A percentile compares a stretch with the other conserved stretches of the same genome.
phyloP scores from a whole-genome alignment of 768 basidiomycete species.

The Punctularia strigosozonata region DNA sequence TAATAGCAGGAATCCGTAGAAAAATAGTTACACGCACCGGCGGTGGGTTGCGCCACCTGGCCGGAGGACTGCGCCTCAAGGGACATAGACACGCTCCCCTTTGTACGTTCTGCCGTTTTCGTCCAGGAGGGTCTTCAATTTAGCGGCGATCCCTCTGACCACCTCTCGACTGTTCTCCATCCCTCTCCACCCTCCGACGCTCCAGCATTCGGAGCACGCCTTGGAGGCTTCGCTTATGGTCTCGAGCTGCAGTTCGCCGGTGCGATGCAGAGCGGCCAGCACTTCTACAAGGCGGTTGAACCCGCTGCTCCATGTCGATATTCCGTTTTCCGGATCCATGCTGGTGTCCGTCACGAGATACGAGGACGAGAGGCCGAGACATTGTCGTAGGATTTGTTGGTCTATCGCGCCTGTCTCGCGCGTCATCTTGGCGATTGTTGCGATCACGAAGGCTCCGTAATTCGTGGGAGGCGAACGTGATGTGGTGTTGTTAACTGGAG shows the following conservation, averaged over 20 bases:
- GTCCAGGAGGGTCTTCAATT: conserved; percentile 46
- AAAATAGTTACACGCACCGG: no score
- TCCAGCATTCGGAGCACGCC: conserved; percentile 76
- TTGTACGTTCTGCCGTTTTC: conserved; percentile 35
- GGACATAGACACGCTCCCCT: conserved; percentile 24
- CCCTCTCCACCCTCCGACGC: conserved; percentile 55
- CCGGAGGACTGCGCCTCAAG: no score
- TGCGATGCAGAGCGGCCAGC: conserved; percentile 54
- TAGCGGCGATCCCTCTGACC: conserved; percentile 47
- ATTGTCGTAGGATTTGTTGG: conserved; percentile 50
- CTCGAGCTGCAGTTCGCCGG: conserved; percentile 61
- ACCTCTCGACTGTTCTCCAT: conserved; percentile 52
- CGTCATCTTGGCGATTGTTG: conserved; percentile 40
- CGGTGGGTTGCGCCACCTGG: no score
- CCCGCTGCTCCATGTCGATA: conserved; percentile 53
- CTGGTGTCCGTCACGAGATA: conserved; percentile 67
- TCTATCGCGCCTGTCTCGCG: conserved; percentile 36
- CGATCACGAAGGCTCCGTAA: conserved; percentile 48
- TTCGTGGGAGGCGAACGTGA: conserved; percentile 48
- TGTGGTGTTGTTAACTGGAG: no score
- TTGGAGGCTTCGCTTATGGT: conserved; percentile 62
- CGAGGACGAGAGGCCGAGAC: conserved; percentile 63
- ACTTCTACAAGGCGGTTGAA: conserved; percentile 63
- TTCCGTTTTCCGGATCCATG: conserved; percentile 45
- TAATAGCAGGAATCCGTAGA: no score